A percentile compares a stretch with the other conserved stretches of the same genome.
phyloP scores from a whole-genome alignment of 2,329 filamentous ascomycete species.

The Aspergillus awamori region DNA sequence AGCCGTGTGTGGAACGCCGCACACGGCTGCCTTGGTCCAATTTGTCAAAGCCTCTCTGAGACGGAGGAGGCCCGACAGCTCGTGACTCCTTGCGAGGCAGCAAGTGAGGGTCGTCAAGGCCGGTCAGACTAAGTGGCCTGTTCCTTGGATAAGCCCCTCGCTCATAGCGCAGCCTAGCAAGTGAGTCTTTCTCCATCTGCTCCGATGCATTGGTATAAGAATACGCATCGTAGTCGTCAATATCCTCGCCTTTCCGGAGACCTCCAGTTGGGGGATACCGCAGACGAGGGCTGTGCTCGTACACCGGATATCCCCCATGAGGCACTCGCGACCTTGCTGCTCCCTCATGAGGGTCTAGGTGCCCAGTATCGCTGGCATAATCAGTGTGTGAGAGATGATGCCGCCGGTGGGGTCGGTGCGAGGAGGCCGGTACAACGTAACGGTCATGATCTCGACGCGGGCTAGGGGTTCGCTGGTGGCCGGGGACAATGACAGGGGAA shows the following conservation, averaged over 20 bases:
- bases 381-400: conserved; percentile 39
- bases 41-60: conserved; percentile 42
- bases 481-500: conserved; percentile 33
- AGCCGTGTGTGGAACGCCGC: conserved; percentile 26
- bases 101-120: conserved; percentile 38
- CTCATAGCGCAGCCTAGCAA: conserved; percentile 38
- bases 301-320: conserved; percentile 29
- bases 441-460: conserved; percentile 38
- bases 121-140: conserved; percentile 45
- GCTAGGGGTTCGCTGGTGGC: conserved; percentile 36
- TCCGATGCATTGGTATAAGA: conserved; percentile 53
- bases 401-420: conserved; percentile 30
- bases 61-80: conserved; percentile 41
- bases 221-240: conserved; percentile 48
- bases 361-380: conserved; percentile 42
- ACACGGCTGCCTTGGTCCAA: conserved; percentile 33
- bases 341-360: conserved; percentile 27
- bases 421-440: conserved; percentile 37
- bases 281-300: conserved; percentile 28
- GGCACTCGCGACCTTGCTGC: conserved; percentile 23
- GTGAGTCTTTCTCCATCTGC: conserved; percentile 51
- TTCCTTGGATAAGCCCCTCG: conserved; percentile 29
- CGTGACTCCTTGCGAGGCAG: conserved; percentile 32
- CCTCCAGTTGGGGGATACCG: conserved; percentile 35
- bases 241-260: conserved; percentile 39